Conservation (phyloP, 306 rosid genomes). For the Purshia tridentata region DNA sequence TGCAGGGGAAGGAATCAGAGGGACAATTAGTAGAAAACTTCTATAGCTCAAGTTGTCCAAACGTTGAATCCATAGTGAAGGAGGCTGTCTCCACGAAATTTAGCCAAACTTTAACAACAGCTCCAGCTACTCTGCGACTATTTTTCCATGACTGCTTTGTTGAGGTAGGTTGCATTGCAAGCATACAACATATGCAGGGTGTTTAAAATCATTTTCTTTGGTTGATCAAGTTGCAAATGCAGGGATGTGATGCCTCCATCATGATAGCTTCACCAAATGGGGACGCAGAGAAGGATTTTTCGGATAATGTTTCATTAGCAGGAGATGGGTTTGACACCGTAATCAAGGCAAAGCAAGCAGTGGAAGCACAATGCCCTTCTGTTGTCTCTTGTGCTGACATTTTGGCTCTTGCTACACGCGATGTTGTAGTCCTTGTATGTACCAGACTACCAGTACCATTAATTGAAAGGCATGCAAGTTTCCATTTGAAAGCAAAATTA, state of each 20-base stretch:
- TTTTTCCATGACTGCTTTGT: constrained; percentile 87
- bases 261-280: constrained; percentile 55
- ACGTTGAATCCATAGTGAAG: constrained; percentile 56
- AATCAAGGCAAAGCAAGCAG: constrained; percentile 65
- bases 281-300: constrained; percentile 73
- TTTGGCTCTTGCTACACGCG: constrained; percentile 75
- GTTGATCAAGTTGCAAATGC: neutral
- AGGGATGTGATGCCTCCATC: constrained; percentile 91
- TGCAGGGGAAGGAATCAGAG: constrained; percentile 27
- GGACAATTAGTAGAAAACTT: constrained; percentile 55
- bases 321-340: constrained; percentile 97
- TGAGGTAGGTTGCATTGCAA: constrained; percentile 41
- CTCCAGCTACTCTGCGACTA: constrained; percentile 72
- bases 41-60: constrained; percentile 59
- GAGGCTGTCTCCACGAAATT: constrained; percentile 65
- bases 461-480: too few species aligned
- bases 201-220: neutral
- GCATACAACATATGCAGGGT: neutral
- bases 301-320: constrained; percentile 62
- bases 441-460: too few species aligned
- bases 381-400: constrained; percentile 81
- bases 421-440: constrained; percentile 60
- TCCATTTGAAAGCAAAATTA: too few species aligned
- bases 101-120: constrained; percentile 47
- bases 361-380: constrained; percentile 67